A percentile compares a stretch with the other conserved stretches of the same genome.
phyloP scores from a whole-genome alignment of 2,329 filamentous ascomycete species.

The Capronia epimyces region DNA sequence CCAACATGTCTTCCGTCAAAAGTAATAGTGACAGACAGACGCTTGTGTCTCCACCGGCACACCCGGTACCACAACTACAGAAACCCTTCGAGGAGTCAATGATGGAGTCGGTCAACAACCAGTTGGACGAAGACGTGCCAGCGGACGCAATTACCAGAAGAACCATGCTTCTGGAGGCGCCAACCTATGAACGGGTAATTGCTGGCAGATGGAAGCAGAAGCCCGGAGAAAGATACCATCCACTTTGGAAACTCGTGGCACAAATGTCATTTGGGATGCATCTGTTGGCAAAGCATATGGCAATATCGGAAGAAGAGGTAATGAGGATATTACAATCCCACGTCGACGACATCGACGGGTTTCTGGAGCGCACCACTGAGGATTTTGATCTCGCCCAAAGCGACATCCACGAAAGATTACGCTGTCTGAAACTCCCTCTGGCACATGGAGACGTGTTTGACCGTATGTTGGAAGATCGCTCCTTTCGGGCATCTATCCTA shows the following conservation, averaged over 20 bases:
- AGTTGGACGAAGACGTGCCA: slow-evolving; percentile 32
- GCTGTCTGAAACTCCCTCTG: slow-evolving; percentile 75
- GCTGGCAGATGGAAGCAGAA: slow-evolving; percentile 71
- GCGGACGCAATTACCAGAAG: slow-evolving; percentile 49
- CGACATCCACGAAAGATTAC: slow-evolving; percentile 75
- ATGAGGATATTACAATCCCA: slow-evolving; percentile 84
- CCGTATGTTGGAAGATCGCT: slow-evolving; percentile 76
- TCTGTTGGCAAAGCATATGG: slow-evolving; percentile 73
- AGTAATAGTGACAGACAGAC: slow-evolving; percentile 9
- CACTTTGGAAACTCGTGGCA: slow-evolving; percentile 80
- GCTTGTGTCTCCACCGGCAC: slow-evolving; percentile 31
- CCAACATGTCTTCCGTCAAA: slow-evolving; percentile 21
- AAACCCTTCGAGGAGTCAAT: slow-evolving; percentile 45
- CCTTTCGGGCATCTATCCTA: slow-evolving; percentile 75
- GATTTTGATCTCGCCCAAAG: slow-evolving; percentile 72
- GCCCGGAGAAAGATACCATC: slow-evolving; percentile 72
- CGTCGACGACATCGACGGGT: slow-evolving; percentile 89
- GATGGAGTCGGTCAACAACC: slow-evolving; percentile 33
- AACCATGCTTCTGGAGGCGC: slow-evolving; percentile 62
- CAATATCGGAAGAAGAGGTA: slow-evolving; percentile 83
- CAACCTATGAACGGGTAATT: slow-evolving; percentile 64
- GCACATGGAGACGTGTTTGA: slow-evolving; percentile 78
- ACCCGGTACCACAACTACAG: slow-evolving; percentile 41
- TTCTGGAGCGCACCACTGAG: slow-evolving; percentile 77
- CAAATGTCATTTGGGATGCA: slow-evolving; percentile 94